A percentile compares a stretch with the other conserved stretches of the same genome.
These are phyloP conservation scores for Podospora tetraspora DNA, from an alignment of 495 filamentous ascomycete genomes.

Conservation along the genomic window DNA sequence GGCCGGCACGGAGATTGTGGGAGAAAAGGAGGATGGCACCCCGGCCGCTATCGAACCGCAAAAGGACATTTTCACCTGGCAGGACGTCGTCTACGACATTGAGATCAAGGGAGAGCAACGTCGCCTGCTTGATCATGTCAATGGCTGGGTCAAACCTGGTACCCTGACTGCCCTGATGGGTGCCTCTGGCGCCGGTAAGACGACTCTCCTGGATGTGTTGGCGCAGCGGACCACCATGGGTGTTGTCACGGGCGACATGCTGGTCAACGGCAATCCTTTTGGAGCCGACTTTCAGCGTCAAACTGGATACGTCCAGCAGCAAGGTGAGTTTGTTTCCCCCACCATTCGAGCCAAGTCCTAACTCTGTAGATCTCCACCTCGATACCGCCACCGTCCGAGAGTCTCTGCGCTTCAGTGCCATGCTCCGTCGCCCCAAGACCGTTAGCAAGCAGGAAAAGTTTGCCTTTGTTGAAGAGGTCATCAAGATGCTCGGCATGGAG, in stretches of 20 bases:
- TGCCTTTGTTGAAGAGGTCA: constrained; percentile 80
- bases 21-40: constrained; percentile 21
- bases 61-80: constrained; percentile 57
- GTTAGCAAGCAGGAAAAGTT: constrained; percentile 64
- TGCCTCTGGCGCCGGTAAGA: constrained; percentile 75
- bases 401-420: constrained; percentile 69
- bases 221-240: constrained; percentile 70
- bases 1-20: not conserved
- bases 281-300: constrained; percentile 73
- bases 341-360: not conserved
- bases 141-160: constrained; percentile 75
- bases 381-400: constrained; percentile 76
- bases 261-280: constrained; percentile 63
- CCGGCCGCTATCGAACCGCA: constrained; percentile 40
- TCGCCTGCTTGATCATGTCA: constrained; percentile 60
- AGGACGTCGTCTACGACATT: constrained; percentile 57
- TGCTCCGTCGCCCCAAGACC: constrained; percentile 69
- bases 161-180: constrained; percentile 77
- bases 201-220: constrained; percentile 59
- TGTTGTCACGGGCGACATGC: constrained; percentile 65
- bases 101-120: constrained; percentile 55
- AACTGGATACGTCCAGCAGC: constrained; percentile 86
- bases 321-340: constrained; percentile 48
- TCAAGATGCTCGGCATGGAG: constrained; percentile 77
- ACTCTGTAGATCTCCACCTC: constrained; percentile 63